Base-by-base conservation (phyloP, 768 basidiomycete species). In the Pholiota microspora region DNA sequence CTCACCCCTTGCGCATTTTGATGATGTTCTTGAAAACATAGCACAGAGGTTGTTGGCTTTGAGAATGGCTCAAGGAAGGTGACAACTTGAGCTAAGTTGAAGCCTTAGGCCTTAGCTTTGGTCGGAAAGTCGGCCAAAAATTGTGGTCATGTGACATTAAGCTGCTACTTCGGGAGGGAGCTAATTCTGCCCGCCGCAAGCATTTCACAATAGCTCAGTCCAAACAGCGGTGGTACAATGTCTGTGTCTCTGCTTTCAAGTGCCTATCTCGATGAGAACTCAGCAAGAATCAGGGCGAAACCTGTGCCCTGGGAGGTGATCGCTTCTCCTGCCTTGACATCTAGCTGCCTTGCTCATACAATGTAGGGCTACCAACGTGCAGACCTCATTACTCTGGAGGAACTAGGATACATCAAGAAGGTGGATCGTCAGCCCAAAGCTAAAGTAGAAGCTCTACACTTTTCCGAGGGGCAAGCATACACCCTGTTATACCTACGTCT, bases 271-370 rank as follows among this genome's bases (percentile, higher is more conserved):
- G 91, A 94, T 60, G 94, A 96, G 61, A 83, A 78, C 64, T 89
- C 92, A 7, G 78, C 86, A 49, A 95, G 96, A 78, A 93, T 95
- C 57, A 81, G 89, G 62, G 81, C 88, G 7, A 97, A 95, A 70
- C 86, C 88, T 1, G 92, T 97, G 8, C 94, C 94, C 59, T 98
- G 96, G 96, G 94, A 97, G 86, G 96, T 96, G 54, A 55, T 76
- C 38, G 4, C 8, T 2, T 4, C 48, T 45, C 54, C 9, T 24
- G 52, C 12, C 36, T 9, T 42, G 40, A 13, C 28, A 15, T 35
- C 49, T 23, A 21, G 13, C 45, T 49, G 3, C 34, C 49, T 49
- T 31, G 49, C 64, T 69, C 42, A 64, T 55, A 48, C 28, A 46
- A 32, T 12, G 10, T 61, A 98, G 94, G 94, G 90, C 56, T 97